Evolutionary conservation across 306 rosid species (phyloP).

Genomic region (Ormosia emarginata): DNA sequence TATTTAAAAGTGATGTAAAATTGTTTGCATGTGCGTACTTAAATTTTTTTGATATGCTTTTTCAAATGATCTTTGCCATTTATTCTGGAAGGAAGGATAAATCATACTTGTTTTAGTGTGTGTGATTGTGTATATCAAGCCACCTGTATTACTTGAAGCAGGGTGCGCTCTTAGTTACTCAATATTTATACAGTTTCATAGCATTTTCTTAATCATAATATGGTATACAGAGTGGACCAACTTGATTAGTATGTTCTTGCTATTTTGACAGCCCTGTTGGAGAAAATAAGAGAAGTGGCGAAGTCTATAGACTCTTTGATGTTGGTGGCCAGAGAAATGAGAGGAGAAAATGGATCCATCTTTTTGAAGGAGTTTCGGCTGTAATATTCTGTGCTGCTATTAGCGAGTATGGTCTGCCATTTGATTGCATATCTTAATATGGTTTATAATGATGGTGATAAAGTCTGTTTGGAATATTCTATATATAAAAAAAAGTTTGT

Average conservation of each 20-base stretch:
- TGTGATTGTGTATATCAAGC: not conserved
- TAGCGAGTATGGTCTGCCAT: constrained; percentile 75
- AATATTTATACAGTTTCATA: not conserved
- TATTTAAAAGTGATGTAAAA: not conserved
- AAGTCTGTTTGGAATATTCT: constrained; percentile 4
- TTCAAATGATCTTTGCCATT: not conserved
- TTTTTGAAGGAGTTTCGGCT: constrained; percentile 97
- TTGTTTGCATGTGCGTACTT: not conserved
- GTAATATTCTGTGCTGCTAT: constrained; percentile 97
- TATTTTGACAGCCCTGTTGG: constrained; percentile 91
- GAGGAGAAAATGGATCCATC: constrained; percentile 99
- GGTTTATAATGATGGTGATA: not conserved
- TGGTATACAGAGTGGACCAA: not conserved
- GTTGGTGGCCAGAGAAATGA: constrained; percentile 99
- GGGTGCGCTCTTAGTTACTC: not conserved
- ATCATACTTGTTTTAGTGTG: not conserved
- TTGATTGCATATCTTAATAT: not conserved
- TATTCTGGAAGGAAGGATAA: not conserved
- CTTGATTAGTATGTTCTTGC: constrained; percentile 13
- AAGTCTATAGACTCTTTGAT: constrained; percentile 93
- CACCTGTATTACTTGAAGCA: not conserved
- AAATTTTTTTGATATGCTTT: not conserved
- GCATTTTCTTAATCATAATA: not conserved
- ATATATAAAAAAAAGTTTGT: not conserved
- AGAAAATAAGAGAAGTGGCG: constrained; percentile 94